Evolutionary conservation across 139 green algal genomes (phyloP).

Genomic region (Chlorella vulgaris): DNA sequence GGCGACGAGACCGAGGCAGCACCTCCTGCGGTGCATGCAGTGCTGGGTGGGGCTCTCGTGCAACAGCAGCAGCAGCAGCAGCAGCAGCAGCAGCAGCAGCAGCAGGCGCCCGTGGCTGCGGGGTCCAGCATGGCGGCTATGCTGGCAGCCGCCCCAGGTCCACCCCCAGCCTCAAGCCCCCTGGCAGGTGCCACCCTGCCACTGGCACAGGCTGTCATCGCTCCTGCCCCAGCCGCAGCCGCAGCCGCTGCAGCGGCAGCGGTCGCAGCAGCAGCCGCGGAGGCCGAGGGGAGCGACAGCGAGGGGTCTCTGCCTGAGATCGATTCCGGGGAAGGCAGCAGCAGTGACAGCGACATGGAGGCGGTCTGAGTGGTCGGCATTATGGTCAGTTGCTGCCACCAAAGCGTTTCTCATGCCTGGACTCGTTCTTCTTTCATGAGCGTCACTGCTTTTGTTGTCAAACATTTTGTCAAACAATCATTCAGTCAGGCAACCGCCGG

Average conservation of each 20-base stretch:
- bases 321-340: slow-evolving; percentile 56
- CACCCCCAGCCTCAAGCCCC: neutral
- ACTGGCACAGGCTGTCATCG: neutral
- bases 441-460: too few relatives aligned
- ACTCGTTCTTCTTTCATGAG: too few relatives aligned
- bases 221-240: neutral
- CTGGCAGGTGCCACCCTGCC: neutral
- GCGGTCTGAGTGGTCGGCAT: neutral
- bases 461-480: too few relatives aligned
- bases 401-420: too few relatives aligned
- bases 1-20: neutral
- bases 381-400: too few relatives aligned
- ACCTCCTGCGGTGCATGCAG: neutral
- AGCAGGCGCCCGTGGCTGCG: neutral
- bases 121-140: slow-evolving; percentile 9
- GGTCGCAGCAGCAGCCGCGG: slow-evolving; percentile 24
- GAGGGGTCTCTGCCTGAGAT: slow-evolving; percentile 70
- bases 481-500: too few relatives aligned
- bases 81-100: neutral
- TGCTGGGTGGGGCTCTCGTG: neutral
- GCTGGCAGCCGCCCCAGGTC: neutral
- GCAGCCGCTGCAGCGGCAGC: neutral
- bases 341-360: neutral
- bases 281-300: slow-evolving; percentile 56
- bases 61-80: neutral